phyloP scores from a whole-genome alignment of 352 stramenopile genomes.

The Stephanocyclus meneghinianus region DNA sequence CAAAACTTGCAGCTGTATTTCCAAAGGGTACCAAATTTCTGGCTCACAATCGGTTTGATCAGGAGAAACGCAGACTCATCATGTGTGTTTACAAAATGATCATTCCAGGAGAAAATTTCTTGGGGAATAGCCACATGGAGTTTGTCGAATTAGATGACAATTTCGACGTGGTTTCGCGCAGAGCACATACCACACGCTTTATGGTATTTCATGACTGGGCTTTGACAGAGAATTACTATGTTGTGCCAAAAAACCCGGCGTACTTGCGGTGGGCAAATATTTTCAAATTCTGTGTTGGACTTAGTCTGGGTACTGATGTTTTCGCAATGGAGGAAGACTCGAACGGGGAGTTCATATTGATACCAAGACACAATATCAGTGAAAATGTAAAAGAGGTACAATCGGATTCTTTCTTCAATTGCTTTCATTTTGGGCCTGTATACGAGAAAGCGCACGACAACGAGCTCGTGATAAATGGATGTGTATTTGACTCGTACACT shows the following conservation, averaged over 20 bases:
- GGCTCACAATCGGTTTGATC: constrained; percentile 12
- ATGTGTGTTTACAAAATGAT: constrained; percentile 22
- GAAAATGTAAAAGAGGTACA: constrained; percentile 16
- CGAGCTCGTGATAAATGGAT: constrained; percentile 12
- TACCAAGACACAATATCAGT: constrained; percentile 18
- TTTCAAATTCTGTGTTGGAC: constrained; percentile 14
- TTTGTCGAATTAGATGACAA: constrained; percentile 36
- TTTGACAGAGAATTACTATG: constrained; percentile 34
- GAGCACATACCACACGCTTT: constrained; percentile 20
- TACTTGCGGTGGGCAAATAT: constrained; percentile 27
- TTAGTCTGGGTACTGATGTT: constrained; percentile 20
- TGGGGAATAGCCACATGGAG: constrained; percentile 6
- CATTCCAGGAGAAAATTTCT: constrained; percentile 7
- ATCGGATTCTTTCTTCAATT: constrained; percentile 38
- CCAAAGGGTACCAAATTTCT: constrained; percentile 9
- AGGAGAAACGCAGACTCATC: background rate
- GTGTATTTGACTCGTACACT: constrained; percentile 19
- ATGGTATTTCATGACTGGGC: constrained; percentile 40
- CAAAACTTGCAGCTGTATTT: constrained; percentile 11
- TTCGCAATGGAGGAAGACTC: constrained; percentile 38
- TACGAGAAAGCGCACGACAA: constrained; percentile 15
- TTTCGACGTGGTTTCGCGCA: constrained; percentile 21
- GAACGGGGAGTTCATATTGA: constrained; percentile 33
- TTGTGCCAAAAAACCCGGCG: constrained; percentile 37
- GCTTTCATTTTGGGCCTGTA: constrained; percentile 30